phyloP scores from a whole-genome alignment of 2,329 filamentous ascomycete genomes.

The Nothophoma quercina region DNA sequence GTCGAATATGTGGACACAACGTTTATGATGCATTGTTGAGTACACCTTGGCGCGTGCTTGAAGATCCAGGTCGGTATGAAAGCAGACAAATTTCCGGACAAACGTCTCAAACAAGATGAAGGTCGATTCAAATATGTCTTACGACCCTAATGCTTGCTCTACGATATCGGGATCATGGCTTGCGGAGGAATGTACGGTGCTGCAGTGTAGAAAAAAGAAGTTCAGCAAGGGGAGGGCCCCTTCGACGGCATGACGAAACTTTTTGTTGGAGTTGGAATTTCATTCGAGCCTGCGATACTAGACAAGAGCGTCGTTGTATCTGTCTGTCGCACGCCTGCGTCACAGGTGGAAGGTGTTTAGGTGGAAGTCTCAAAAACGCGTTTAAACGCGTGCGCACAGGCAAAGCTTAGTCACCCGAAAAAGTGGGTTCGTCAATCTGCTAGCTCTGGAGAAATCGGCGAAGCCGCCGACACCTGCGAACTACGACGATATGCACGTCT shows the following conservation, averaged over 20 bases:
- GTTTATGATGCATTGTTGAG: constrained; percentile 10
- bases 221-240: background rate
- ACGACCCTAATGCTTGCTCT: background rate
- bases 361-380: background rate
- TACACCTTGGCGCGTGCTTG: background rate
- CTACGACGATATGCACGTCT: background rate
- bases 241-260: too few relatives aligned
- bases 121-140: background rate
- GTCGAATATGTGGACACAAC: background rate
- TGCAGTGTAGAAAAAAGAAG: background rate
- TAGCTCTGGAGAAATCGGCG: background rate
- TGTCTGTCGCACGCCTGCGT: background rate
- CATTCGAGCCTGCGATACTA: too few relatives aligned
- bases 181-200: background rate
- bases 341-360: background rate
- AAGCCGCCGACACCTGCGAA: background rate
- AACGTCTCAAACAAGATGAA: constrained; percentile 4
- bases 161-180: background rate
- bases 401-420: background rate
- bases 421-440: background rate
- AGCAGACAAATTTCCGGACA: background rate
- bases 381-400: background rate
- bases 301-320: background rate
- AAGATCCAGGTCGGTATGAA: constrained; percentile 1
- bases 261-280: too few relatives aligned